phyloP scores from a whole-genome alignment of 306 rosid genomes.

The Vachellia pachyceras region DNA sequence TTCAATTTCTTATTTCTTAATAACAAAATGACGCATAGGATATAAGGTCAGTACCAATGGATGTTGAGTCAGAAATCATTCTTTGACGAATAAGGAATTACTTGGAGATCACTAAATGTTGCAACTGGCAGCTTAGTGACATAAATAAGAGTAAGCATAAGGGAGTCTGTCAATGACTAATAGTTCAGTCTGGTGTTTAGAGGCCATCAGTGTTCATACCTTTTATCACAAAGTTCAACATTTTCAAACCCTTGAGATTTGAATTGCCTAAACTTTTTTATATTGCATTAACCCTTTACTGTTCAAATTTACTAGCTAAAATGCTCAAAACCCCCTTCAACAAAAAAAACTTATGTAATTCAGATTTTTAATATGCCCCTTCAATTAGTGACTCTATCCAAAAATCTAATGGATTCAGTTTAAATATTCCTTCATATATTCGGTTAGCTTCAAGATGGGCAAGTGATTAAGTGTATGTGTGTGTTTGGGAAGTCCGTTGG shows the following conservation, averaged over 20 bases:
- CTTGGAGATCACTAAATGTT: neutral
- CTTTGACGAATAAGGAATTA: neutral
- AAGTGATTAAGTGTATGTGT: neutral
- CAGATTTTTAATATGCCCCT: neutral
- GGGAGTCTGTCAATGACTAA: neutral
- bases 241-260: neutral
- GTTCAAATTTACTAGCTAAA: neutral
- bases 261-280: neutral
- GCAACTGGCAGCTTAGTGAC: neutral
- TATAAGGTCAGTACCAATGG: neutral
- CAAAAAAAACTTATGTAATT: neutral
- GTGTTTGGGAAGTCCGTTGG: no score
- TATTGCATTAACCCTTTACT: neutral
- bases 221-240: neutral
- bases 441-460: neutral
- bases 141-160: neutral
- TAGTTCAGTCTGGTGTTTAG: neutral
- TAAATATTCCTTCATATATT: neutral
- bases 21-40: neutral
- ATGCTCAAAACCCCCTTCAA: neutral
- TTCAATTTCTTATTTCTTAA: slow-evolving; percentile 17
- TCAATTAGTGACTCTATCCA: neutral
- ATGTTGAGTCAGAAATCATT: neutral
- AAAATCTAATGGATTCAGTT: neutral
- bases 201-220: neutral